Percentiles rank a stretch among this genome's conserved stretches.
These are phyloP conservation scores for Ogataea neopini DNA, from an alignment of 805 yeast species.

Conservation along the genomic window DNA sequence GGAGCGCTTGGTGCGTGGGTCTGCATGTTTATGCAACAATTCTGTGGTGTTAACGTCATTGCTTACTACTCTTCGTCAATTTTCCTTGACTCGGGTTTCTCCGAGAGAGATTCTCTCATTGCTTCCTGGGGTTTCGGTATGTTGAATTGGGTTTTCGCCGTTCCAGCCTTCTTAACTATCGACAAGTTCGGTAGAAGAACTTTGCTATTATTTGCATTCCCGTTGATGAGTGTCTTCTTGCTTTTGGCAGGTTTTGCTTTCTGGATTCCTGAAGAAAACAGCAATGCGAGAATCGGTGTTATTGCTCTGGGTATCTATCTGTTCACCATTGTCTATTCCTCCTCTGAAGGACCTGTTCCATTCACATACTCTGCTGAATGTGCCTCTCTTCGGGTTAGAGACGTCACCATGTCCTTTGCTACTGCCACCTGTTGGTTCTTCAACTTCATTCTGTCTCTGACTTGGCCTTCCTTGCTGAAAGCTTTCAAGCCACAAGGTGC, in stretches of 20 bases:
- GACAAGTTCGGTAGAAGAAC: constrained; percentile 50
- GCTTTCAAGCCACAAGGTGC: constrained; percentile 82
- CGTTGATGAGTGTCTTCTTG: constrained; percentile 59
- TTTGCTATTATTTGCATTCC: constrained; percentile 59
- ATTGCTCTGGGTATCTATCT: constrained; percentile 74
- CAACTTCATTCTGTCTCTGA: constrained; percentile 66
- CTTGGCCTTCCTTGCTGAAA: constrained; percentile 73
- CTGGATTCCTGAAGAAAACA: constrained; percentile 52
- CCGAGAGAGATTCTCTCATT: constrained; percentile 59
- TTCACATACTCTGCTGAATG: constrained; percentile 87
- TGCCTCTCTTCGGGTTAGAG: constrained; percentile 76
- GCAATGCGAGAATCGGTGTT: constrained; percentile 60
- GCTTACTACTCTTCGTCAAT: constrained; percentile 75
- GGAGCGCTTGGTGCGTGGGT: constrained; percentile 51
- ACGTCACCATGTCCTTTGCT: constrained; percentile 77
- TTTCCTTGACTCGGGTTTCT: constrained; percentile 66
- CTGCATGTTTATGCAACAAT: constrained; percentile 38
- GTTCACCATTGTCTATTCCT: constrained; percentile 71
- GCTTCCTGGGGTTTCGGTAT: constrained; percentile 82
- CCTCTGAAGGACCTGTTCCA: constrained; percentile 89
- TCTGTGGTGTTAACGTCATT: constrained; percentile 48
- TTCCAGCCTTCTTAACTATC: constrained; percentile 33
- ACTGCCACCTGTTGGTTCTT: constrained; percentile 77
- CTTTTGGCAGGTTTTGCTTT: constrained; percentile 70
- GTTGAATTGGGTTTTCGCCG: constrained; percentile 43